A percentile compares a stretch with the other conserved stretches of the same genome.
Evolutionary conservation across 495 filamentous ascomycete genomes (phyloP).

Genomic region (Thermochaetoides thermophila): DNA sequence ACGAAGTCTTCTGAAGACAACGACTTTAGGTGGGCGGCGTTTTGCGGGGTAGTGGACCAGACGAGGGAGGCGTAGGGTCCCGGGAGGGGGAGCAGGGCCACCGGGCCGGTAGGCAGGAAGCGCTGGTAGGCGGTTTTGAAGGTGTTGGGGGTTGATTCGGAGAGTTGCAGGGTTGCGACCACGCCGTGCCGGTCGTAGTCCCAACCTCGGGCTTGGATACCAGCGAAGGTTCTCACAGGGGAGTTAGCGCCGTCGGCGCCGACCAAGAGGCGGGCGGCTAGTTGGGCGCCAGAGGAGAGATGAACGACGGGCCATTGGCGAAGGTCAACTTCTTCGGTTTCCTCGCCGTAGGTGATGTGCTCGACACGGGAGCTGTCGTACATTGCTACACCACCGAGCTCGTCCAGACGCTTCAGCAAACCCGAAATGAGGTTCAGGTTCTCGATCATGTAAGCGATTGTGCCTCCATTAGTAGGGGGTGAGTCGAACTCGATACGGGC

Average conservation of each 20-base stretch:
- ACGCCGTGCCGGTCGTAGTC: constrained; percentile 85
- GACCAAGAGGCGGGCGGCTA: constrained; percentile 72
- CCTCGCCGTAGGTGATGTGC: constrained; percentile 58
- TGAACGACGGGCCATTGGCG: constrained; percentile 75
- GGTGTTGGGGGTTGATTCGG: constrained; percentile 36
- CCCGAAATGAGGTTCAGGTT: constrained; percentile 76
- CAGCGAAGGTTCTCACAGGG: constrained; percentile 80
- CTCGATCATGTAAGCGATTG: constrained; percentile 92
- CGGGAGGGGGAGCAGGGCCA: constrained; percentile 81
- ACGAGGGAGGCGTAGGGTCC: constrained; percentile 71
- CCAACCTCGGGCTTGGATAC: constrained; percentile 75
- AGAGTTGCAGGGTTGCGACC: constrained; percentile 69
- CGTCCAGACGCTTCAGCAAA: constrained; percentile 52
- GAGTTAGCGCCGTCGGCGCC: constrained; percentile 92
- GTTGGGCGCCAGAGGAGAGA: constrained; percentile 41
- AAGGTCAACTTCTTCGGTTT: constrained; percentile 56
- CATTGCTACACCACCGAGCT: constrained; percentile 50
- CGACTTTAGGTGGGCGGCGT: constrained; percentile 67
- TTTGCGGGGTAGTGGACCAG: constrained; percentile 74
- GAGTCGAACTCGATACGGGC: constrained; percentile 82
- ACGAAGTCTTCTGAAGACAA: constrained; percentile 57
- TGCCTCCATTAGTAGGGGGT: constrained; percentile 31
- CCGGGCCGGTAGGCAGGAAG: constrained; percentile 81
- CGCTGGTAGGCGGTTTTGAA: constrained; percentile 78
- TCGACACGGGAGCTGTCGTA: constrained; percentile 65